Evolutionary conservation across 148 eudicot genomes (phyloP).

Genomic region (Nyssa sinensis): DNA sequence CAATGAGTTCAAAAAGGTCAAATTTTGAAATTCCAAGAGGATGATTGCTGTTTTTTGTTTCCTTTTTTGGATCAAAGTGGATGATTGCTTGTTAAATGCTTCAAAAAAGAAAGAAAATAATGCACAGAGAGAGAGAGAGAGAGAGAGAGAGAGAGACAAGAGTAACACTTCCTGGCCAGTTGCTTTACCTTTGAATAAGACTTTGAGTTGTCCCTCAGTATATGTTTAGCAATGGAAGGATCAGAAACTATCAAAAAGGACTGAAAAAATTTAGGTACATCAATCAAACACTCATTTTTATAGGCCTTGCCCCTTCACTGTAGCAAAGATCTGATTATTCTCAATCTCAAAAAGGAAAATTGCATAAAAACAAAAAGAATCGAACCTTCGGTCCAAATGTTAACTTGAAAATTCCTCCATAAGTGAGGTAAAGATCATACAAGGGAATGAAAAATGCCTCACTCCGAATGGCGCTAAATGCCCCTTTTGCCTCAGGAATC

Average conservation of each 20-base stretch:
- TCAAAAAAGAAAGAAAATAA: background rate
- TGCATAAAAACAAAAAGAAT: constrained; percentile 12
- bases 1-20: background rate
- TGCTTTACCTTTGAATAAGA: constrained; percentile 80
- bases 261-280: constrained; percentile 41
- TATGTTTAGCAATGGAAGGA: constrained; percentile 84
- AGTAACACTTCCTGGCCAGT: too few relatives aligned
- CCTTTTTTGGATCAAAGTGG: too few relatives aligned
- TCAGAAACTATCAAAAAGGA: constrained; percentile 94
- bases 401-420: constrained; percentile 93
- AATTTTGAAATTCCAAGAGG: background rate
- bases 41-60: too few relatives aligned
- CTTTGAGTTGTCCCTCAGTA: constrained; percentile 84
- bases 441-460: constrained; percentile 91
- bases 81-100: constrained; percentile 3
- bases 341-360: background rate
- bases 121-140: background rate
- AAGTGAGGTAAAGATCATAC: constrained; percentile 90
- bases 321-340: background rate
- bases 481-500: constrained; percentile 88
- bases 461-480: constrained; percentile 61
- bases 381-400: constrained; percentile 96
- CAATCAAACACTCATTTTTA: constrained; percentile 2
- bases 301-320: background rate
- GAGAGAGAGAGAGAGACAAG: background rate